Percentiles rank a stretch among this genome's conserved stretches.
These are phyloP conservation scores for Pythium plurisporium DNA, from an alignment of 352 stramenopile species.

Conservation along the genomic window DNA sequence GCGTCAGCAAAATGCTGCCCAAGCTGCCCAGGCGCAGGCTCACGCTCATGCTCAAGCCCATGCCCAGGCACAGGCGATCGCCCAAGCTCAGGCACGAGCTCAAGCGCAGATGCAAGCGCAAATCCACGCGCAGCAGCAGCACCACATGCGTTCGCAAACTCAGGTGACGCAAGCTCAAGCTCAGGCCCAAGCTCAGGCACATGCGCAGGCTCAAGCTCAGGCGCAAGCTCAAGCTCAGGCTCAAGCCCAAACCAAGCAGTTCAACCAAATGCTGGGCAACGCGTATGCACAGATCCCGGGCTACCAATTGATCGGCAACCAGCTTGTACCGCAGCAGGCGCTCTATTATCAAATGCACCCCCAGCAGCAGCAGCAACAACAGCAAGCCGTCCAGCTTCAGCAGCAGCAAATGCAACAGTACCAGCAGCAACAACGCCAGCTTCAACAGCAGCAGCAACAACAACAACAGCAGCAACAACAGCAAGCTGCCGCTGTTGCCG, in stretches of 20 bases:
- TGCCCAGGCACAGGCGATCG: slow-evolving; percentile 35
- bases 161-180: not conserved
- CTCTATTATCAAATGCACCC: slow-evolving; percentile 55
- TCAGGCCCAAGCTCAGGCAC: not conserved
- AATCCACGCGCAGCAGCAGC: slow-evolving; percentile 1
- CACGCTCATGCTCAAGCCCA: slow-evolving; percentile 32
- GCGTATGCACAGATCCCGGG: slow-evolving; percentile 46
- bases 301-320: slow-evolving; percentile 64
- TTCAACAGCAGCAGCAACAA: slow-evolving; percentile 34
- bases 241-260: slow-evolving; percentile 42
- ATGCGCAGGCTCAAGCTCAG: not conserved
- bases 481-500: slow-evolving; percentile 25
- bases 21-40: slow-evolving; percentile 18
- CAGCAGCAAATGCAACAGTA: slow-evolving; percentile 36
- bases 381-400: slow-evolving; percentile 24
- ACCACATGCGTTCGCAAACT: not conserved
- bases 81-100: not conserved
- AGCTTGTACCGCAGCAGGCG: slow-evolving; percentile 50
- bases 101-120: slow-evolving; percentile 3
- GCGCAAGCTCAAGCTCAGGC: slow-evolving; percentile 1
- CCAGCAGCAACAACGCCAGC: slow-evolving; percentile 26
- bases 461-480: slow-evolving; percentile 51
- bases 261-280: slow-evolving; percentile 51
- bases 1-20: slow-evolving; percentile 28
- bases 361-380: slow-evolving; percentile 24